Percentiles rank a stretch among this genome's conserved stretches.
phyloP scores from a whole-genome alignment of 495 filamentous ascomycete genomes.

The Aspergillus steynii region DNA sequence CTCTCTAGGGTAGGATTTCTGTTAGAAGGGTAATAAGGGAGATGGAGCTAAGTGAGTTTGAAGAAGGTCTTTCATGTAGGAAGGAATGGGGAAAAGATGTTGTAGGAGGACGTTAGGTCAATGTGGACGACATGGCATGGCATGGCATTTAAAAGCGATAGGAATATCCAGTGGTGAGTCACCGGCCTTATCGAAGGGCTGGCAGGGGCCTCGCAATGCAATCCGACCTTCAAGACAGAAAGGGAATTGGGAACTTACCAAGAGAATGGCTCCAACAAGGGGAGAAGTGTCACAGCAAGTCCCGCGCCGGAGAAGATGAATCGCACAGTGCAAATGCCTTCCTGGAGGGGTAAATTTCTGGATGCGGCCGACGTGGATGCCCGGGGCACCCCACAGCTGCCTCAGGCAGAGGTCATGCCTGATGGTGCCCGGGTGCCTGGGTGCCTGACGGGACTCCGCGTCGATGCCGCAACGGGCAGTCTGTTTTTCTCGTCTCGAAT shows the following conservation, averaged over 20 bases:
- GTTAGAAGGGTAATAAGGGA: not conserved
- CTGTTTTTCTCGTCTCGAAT: too few relatives aligned
- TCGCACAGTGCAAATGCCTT: conserved; percentile 25
- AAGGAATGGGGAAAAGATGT: not conserved
- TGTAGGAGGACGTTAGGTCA: too few relatives aligned
- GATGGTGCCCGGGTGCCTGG: not conserved
- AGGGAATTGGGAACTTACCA: not conserved
- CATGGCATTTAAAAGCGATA: not conserved
- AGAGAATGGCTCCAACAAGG: not conserved
- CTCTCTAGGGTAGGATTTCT: conserved; percentile 6
- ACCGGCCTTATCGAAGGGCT: conserved; percentile 3
- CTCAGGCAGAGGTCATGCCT: conserved; percentile 29
- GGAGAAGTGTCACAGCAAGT: not conserved
- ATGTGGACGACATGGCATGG: too few relatives aligned
- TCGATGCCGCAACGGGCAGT: too few relatives aligned
- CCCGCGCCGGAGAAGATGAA: conserved; percentile 18
- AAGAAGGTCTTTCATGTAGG: not conserved
- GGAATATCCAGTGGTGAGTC: not conserved
- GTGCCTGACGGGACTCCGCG: too few relatives aligned
- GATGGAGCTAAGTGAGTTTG: not conserved
- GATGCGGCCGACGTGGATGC: conserved; percentile 12
- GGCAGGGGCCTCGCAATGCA: conserved; percentile 6
- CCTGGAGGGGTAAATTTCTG: conserved; percentile 45
- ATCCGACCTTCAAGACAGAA: not conserved
- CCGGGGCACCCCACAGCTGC: conserved; percentile 29